A percentile compares a stretch with the other conserved stretches of the same genome.
Conservation (phyloP, 2,329 filamentous ascomycete genomes). For the Diaporthe longicolla region DNA sequence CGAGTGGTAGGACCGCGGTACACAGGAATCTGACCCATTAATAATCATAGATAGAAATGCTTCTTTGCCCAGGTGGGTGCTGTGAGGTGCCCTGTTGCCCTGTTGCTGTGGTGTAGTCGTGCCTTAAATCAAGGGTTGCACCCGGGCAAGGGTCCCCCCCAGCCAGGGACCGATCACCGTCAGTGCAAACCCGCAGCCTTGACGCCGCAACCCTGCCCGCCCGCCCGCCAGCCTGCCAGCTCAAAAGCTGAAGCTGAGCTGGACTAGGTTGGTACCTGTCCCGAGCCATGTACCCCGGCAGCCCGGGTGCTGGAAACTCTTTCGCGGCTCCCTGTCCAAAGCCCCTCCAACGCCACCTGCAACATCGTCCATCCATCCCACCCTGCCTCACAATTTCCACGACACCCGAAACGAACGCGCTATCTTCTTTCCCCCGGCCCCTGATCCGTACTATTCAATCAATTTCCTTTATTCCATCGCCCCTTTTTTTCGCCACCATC, state of each 20-base stretch:
- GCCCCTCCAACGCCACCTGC: conserved; percentile 32
- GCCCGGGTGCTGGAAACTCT: conserved; percentile 12
- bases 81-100: no score
- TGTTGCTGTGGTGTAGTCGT: neutral
- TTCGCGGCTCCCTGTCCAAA: conserved; percentile 4
- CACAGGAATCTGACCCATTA: no score
- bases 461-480: no score
- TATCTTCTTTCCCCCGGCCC: neutral
- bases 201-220: neutral
- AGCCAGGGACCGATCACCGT: neutral
- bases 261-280: neutral
- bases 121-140: neutral
- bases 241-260: conserved; percentile 15
- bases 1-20: neutral
- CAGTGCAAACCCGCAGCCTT: neutral
- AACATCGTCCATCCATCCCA: conserved; percentile 16
- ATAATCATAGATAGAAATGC: neutral
- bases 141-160: neutral
- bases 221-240: no score
- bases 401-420: conserved; percentile 21
- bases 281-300: conserved; percentile 12
- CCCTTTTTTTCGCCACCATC: conserved; percentile 11
- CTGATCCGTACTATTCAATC: neutral
- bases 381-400: conserved; percentile 14
- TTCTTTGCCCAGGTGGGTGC: no score